A percentile compares a stretch with the other conserved stretches of the same genome.
Conservation (phyloP, 495 filamentous ascomycete species). For the Talaromyces trachyspermus region DNA sequence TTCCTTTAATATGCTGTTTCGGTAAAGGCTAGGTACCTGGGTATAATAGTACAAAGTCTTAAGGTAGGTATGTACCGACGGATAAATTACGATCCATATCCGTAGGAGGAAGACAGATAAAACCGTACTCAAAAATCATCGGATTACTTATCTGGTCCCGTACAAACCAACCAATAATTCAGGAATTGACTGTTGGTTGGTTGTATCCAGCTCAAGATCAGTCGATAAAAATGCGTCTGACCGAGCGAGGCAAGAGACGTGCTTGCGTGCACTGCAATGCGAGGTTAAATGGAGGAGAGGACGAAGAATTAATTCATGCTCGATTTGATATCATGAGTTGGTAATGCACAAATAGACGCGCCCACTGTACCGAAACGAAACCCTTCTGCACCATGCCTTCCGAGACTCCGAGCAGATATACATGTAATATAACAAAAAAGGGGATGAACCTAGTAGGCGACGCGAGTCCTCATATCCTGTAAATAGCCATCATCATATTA, state of each 20-base stretch:
- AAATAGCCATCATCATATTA: slow-evolving; percentile 14
- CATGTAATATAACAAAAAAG: slow-evolving; percentile 7
- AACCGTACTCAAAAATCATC: slow-evolving; percentile 52
- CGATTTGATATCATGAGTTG: slow-evolving; percentile 7
- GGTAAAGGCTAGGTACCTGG: too few relatives aligned
- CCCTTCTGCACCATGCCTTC: too few relatives aligned
- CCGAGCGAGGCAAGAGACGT: slow-evolving; percentile 53
- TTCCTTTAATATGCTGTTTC: too few relatives aligned
- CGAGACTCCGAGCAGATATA: slow-evolving; percentile 4
- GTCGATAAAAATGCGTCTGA: slow-evolving; percentile 34
- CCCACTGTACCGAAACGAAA: not conserved
- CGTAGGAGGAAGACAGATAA: slow-evolving; percentile 28
- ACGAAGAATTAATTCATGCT: slow-evolving; percentile 9
- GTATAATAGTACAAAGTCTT: not conserved
- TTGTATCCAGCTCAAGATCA: slow-evolving; percentile 54
- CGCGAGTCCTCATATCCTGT: slow-evolving; percentile 80
- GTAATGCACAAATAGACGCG: not conserved
- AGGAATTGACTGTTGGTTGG: slow-evolving; percentile 13
- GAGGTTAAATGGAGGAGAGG: not conserved
- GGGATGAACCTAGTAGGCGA: slow-evolving; percentile 59
- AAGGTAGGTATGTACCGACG: slow-evolving; percentile 30
- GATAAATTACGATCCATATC: slow-evolving; percentile 46
- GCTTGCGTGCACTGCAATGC: not conserved
- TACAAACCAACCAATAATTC: slow-evolving; percentile 23
- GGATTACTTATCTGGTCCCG: slow-evolving; percentile 42